Conservation (phyloP, 2,329 filamentous ascomycete species). For the Ambrosiella xylebori region DNA sequence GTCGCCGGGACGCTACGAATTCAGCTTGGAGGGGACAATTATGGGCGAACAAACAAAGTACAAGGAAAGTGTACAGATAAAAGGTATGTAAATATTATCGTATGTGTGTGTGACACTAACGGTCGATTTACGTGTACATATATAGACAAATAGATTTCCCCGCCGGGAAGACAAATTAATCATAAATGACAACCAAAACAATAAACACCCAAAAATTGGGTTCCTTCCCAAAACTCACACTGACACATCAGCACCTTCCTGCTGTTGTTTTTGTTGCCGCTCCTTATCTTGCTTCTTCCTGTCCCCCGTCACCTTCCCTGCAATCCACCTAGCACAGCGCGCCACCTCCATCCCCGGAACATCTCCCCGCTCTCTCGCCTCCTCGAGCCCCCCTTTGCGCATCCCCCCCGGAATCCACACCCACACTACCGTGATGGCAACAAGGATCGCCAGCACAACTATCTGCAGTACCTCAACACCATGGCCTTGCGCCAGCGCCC, state of each 20-base stretch:
- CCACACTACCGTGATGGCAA: slow-evolving; percentile 30
- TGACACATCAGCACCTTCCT: too few relatives aligned
- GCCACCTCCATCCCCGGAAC: slow-evolving; percentile 5
- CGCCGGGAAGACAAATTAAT: neutral
- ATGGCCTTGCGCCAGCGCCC: slow-evolving; percentile 43
- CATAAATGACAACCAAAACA: neutral
- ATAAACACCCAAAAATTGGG: neutral
- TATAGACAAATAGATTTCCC: too few relatives aligned
- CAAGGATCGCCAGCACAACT: slow-evolving; percentile 32
- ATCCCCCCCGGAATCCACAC: slow-evolving; percentile 25
- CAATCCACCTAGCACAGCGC: neutral
- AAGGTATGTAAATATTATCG: neutral
- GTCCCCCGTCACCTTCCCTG: neutral
- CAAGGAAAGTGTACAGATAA: neutral
- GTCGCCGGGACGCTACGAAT: slow-evolving; percentile 43
- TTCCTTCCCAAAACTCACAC: neutral
- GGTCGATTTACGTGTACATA: too few relatives aligned
- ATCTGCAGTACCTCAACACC: slow-evolving; percentile 42
- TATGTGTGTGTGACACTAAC: too few relatives aligned
- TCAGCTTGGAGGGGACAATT: slow-evolving; percentile 16
- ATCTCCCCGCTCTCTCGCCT: slow-evolving; percentile 21
- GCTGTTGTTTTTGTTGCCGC: too few relatives aligned
- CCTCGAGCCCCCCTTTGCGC: slow-evolving; percentile 24
- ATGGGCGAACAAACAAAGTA: neutral
- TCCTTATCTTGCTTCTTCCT: neutral